phyloP scores from a whole-genome alignment of 73 alveolate genomes.

The Durusdinium trenchii region DNA sequence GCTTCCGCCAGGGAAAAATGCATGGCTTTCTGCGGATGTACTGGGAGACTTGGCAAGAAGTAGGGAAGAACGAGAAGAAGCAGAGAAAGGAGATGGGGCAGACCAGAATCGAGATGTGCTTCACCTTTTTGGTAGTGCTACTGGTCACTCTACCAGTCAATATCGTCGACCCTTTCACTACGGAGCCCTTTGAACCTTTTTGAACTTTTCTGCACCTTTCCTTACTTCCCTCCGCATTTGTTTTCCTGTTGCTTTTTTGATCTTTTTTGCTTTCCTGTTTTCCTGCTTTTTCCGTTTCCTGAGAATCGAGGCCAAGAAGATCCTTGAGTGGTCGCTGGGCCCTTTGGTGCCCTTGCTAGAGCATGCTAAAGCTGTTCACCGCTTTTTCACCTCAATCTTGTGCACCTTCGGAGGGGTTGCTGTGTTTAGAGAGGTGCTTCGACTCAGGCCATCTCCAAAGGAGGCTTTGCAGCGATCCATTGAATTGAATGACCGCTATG shows the following conservation, averaged over 20 bases:
- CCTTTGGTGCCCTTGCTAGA: no score
- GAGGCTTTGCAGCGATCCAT: slow-evolving; percentile 70
- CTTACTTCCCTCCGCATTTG: no score
- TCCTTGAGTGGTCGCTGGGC: slow-evolving; percentile 86
- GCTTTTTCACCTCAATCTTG: no score
- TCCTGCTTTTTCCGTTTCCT: not conserved
- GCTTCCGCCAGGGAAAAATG: slow-evolving; percentile 75
- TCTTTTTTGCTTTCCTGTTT: not conserved
- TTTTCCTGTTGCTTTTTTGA: not conserved
- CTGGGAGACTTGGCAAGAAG: slow-evolving; percentile 45
- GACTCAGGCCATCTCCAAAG: slow-evolving; percentile 63
- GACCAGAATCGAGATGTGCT: no score
- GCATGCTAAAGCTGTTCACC: no score
- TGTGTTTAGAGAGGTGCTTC: no score
- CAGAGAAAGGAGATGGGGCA: no score
- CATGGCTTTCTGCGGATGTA: slow-evolving; percentile 96
- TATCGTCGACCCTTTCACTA: no score
- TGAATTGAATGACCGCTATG: slow-evolving; percentile 78
- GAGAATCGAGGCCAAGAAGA: slow-evolving; percentile 81
- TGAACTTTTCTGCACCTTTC: no score
- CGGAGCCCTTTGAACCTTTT: no score
- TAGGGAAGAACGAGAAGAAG: no score
- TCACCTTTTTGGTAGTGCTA: not conserved
- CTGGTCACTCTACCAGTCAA: no score
- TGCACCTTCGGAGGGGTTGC: not conserved